Percentiles rank a stretch among this genome's conserved stretches.
Conservation (phyloP, 1,284 basidiomycete species). For the Boletellus deceptivus region DNA sequence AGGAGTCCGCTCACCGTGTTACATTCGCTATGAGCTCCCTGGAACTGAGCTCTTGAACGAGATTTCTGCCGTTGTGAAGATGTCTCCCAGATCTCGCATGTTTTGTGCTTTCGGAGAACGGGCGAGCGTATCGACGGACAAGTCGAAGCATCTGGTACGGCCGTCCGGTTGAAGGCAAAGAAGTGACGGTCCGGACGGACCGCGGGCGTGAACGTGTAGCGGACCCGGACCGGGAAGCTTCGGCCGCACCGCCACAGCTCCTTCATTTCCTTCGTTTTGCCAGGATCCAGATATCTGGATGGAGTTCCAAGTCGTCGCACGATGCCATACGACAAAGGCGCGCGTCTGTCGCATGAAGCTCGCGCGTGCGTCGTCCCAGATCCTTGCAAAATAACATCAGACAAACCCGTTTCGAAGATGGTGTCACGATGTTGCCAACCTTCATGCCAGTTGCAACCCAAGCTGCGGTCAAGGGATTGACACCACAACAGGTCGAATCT, state of each 20-base stretch:
- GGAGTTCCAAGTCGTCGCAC: constrained; percentile 77
- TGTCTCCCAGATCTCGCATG: constrained; percentile 4
- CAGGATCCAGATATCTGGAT: constrained; percentile 46
- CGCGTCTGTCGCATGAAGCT: constrained; percentile 76
- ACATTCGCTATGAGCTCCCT: constrained; percentile 32
- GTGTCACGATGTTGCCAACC: constrained; percentile 75
- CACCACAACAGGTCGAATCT: constrained; percentile 78
- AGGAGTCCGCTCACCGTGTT: constrained; percentile 25
- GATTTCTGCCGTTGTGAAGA: constrained; percentile 18
- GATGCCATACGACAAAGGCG: constrained; percentile 73
- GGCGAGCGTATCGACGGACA: constrained; percentile 16
- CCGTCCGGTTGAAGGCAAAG: background rate
- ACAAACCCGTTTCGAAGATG: constrained; percentile 47
- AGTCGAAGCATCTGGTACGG: constrained; percentile 22
- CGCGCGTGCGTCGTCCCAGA: constrained; percentile 46
- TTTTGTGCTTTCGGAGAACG: background rate
- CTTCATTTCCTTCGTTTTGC: background rate
- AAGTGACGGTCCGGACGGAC: constrained; percentile 17
- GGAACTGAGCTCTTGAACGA: constrained; percentile 27
- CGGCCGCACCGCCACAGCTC: constrained; percentile 15
- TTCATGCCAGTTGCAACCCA: constrained; percentile 92
- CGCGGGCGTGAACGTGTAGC: background rate
- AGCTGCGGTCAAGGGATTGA: constrained; percentile 83
- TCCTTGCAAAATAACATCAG: background rate
- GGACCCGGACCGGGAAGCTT: background rate